Conservation (phyloP, 768 basidiomycete species). For the Antrodiella citrinella region DNA sequence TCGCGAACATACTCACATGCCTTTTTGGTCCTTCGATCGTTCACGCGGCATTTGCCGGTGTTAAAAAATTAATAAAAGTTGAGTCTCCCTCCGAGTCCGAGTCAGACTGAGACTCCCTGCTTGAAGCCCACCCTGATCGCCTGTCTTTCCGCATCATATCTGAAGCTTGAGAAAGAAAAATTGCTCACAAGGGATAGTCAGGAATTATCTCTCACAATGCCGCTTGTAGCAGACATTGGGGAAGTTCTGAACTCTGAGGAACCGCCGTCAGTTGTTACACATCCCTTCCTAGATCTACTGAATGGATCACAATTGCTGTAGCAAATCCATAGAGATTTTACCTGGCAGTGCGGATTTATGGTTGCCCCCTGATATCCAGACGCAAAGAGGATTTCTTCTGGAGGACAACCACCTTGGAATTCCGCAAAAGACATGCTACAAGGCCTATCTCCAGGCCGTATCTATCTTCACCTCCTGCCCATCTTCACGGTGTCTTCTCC, state of each 20-base stretch:
- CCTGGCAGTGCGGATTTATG: conserved; percentile 49
- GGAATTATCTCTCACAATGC: no score
- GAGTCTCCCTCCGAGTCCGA: no score
- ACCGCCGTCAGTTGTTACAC: neutral
- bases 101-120: no score
- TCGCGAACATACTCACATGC: neutral
- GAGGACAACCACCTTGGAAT: conserved; percentile 56
- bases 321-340: conserved; percentile 55
- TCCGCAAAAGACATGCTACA: conserved; percentile 48
- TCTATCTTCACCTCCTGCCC: conserved; percentile 16
- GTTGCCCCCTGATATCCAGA: conserved; percentile 23
- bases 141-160: neutral
- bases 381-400: conserved; percentile 36
- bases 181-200: no score
- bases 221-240: neutral
- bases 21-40: neutral
- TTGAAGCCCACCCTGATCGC: no score
- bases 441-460: conserved; percentile 40
- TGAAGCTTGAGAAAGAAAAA: no score
- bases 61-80: no score
- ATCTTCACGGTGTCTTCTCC: neutral
- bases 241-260: neutral
- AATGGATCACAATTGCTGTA: no score
- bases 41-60: neutral
- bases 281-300: no score